Conservation (phyloP, 176 grass and related monocot genomes). For the Saccharum spontaneum region DNA sequence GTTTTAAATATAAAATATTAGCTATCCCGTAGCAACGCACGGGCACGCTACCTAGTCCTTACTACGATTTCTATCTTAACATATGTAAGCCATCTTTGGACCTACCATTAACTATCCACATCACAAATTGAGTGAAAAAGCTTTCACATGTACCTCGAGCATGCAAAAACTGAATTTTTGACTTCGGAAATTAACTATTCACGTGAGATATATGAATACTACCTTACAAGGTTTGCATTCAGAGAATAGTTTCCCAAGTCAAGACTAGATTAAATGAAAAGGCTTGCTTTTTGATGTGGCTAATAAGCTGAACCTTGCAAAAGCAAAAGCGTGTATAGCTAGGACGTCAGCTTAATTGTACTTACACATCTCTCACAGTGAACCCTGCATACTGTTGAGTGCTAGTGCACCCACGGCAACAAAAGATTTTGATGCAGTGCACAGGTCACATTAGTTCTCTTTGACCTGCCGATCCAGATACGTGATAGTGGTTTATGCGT, state of each 20-base stretch:
- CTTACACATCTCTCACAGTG: neutral
- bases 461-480: neutral
- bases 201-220: too few species aligned
- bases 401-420: neutral
- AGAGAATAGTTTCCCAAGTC: too few species aligned
- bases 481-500: neutral
- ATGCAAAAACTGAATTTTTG: neutral
- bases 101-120: too few species aligned
- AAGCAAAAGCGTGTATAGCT: neutral
- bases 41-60: too few species aligned
- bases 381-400: neutral
- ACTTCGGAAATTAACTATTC: neutral
- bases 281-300: neutral
- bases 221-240: too few species aligned
- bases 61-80: too few species aligned
- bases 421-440: neutral
- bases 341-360: too few species aligned
- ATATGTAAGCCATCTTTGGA: too few species aligned
- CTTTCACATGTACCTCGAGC: neutral
- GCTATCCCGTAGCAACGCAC: too few species aligned
- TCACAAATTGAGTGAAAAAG: too few species aligned
- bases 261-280: too few species aligned
- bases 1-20: too few species aligned
- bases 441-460: neutral
- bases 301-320: neutral